Base-by-base conservation (phyloP, 192 early-diverging fungal genomes). In the Rhizophagus sp. region DNA sequence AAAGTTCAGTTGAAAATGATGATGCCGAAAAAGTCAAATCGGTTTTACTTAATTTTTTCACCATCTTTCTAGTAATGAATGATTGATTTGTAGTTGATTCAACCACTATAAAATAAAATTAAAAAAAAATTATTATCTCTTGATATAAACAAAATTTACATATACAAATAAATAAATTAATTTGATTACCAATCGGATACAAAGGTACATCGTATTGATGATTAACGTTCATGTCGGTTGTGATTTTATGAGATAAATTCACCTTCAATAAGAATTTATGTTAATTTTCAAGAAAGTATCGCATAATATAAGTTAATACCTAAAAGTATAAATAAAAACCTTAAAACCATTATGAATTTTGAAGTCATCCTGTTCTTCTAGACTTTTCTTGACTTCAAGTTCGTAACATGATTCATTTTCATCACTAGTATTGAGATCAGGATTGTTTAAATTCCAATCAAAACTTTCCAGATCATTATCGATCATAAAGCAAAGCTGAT, bases 401-500 rank as follows among this genome's bases (percentile, higher is more conserved):
- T 77, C 75, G 50, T 63, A 62, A 57, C 12, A 63, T 5, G 10
- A 19, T 3, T n/a, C 34, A 66, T 44, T 15, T 4, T 49, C 44
- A 1, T 77, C 64, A 15, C 66, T 44, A 8, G 24, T 25, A 61
- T 61, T 30, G 1, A 39, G 22, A n/a, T 75, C 57, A 22, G 24
- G 4, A 10, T 75, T 61, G 11, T 75, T 17, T 62, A 30, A 17
- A 27, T 75, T 13, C 74, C 75, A 77, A 30, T 66, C 63, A 70
- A 79, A 50, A 25, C 27, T 71, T 71, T 79, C 11, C 34, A 79
- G 39, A 25, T 79, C 78, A 1, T 24, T n/a, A 22, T 79, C 68
- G 27, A 24, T 71, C 68, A 79, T 79, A 24, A 79, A 25, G 12
- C 78, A 79, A 41, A 79, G 57, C 52, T 79, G 78, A n/a, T 72